Evolutionary conservation across 176 grass and related monocot genomes (phyloP).

Genomic region (Calamus simplicifolius): DNA sequence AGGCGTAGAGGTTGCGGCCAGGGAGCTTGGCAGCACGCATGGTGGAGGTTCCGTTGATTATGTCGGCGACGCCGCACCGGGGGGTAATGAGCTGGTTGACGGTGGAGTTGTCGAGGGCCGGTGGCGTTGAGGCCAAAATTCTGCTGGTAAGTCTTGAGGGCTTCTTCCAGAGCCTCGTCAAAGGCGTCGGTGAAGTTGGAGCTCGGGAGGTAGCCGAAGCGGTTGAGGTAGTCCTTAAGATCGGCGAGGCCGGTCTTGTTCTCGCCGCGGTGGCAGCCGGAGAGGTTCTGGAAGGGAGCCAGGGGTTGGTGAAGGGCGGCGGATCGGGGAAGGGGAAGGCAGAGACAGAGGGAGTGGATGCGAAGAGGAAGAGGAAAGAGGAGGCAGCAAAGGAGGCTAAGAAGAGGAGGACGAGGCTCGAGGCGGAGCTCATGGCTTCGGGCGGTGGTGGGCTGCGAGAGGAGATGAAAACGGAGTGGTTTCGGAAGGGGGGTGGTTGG

Average conservation of each 20-base stretch:
- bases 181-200: conserved; percentile 54
- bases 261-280: conserved; percentile 64
- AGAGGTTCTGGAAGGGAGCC: conserved; percentile 55
- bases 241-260: conserved; percentile 35
- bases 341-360: not conserved
- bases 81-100: conserved; percentile 58
- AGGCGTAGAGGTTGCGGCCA: conserved; percentile 70
- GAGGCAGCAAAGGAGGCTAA: conserved; percentile 3
- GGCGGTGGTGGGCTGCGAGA: too few species aligned
- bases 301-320: conserved; percentile 39
- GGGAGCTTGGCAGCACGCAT: conserved; percentile 15
- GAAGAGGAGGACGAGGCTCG: conserved; percentile 13
- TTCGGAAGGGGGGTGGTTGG: too few species aligned
- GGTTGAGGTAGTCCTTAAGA: conserved; percentile 62
- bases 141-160: conserved; percentile 59
- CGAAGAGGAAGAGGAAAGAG: not conserved
- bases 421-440: not conserved
- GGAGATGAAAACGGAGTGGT: too few species aligned
- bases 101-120: conserved; percentile 53
- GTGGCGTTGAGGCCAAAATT: conserved; percentile 55
- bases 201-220: conserved; percentile 70
- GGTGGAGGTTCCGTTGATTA: conserved; percentile 57
- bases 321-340: not conserved
- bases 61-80: conserved; percentile 77
- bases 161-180: conserved; percentile 45